Conservation (phyloP, 352 stramenopile genomes). For the Peronosclerospora sorghi region DNA sequence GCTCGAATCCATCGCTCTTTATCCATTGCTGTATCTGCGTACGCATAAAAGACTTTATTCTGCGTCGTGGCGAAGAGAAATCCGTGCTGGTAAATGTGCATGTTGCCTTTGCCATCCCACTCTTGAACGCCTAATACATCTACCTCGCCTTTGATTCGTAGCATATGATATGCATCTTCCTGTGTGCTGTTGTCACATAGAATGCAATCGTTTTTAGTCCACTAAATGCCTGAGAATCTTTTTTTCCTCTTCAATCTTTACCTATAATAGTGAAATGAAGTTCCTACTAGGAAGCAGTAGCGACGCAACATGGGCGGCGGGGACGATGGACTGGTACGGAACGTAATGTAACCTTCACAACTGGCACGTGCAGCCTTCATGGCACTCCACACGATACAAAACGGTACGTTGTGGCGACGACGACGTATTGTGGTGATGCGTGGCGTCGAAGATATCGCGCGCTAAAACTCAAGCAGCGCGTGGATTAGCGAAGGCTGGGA, state of each 20-base stretch:
- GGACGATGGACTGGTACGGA: constrained; percentile 78
- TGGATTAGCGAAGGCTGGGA: background rate
- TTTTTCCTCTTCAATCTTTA: background rate
- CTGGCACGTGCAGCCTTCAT: constrained; percentile 79
- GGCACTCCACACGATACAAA: constrained; percentile 28
- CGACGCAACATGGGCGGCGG: constrained; percentile 76
- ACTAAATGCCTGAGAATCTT: background rate
- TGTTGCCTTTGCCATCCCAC: constrained; percentile 88
- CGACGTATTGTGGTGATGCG: constrained; percentile 15
- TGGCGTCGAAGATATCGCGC: constrained; percentile 1
- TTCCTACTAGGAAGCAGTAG: constrained; percentile 84
- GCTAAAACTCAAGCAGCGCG: constrained; percentile 5
- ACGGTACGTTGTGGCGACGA: constrained; percentile 9
- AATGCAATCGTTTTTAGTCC: background rate
- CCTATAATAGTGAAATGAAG: constrained; percentile 82
- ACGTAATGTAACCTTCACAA: constrained; percentile 80
- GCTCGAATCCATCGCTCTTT: constrained; percentile 86
- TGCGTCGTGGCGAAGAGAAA: constrained; percentile 83
- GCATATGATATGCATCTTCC: constrained; percentile 85
- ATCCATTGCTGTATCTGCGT: constrained; percentile 80
- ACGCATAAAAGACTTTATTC: constrained; percentile 86
- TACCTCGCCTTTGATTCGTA: constrained; percentile 77
- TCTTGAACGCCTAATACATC: constrained; percentile 85
- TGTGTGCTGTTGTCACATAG: constrained; percentile 42
- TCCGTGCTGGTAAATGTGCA: constrained; percentile 85